Evolutionary conservation across 768 basidiomycete species (phyloP).

Genomic region (Boletus insuetus): DNA sequence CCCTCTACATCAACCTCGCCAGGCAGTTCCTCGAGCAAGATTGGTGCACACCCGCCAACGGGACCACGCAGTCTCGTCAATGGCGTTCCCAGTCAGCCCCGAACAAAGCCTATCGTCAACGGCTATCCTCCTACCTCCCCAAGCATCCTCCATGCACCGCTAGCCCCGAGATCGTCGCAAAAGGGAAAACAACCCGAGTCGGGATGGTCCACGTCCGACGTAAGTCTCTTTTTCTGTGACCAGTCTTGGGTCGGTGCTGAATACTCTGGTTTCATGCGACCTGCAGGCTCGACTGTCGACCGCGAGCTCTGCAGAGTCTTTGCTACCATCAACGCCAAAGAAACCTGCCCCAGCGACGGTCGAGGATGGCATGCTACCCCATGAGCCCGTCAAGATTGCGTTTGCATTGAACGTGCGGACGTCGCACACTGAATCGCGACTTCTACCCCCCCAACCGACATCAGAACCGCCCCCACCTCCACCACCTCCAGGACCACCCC

Average conservation of each 20-base stretch:
- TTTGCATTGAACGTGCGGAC: constrained; percentile 32
- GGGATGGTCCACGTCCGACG: constrained; percentile 35
- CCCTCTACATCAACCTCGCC: constrained; percentile 35
- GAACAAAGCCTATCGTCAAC: constrained; percentile 44
- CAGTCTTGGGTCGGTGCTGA: not conserved
- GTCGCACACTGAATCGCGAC: constrained; percentile 23
- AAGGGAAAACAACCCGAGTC: constrained; percentile 44
- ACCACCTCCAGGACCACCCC: constrained; percentile 31
- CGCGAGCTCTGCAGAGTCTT: constrained; percentile 13
- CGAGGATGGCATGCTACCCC: constrained; percentile 31
- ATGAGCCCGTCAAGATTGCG: constrained; percentile 33
- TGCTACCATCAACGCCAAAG: constrained; percentile 11
- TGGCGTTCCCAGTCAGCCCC: constrained; percentile 30
- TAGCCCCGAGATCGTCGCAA: constrained; percentile 33
- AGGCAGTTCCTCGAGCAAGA: constrained; percentile 35
- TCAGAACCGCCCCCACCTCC: constrained; percentile 38
- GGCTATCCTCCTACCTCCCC: constrained; percentile 36
- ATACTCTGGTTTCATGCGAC: constrained; percentile 6
- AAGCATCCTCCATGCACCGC: constrained; percentile 26
- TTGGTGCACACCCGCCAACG: constrained; percentile 59
- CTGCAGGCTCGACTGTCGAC: constrained; percentile 14
- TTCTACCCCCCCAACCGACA: constrained; percentile 36
- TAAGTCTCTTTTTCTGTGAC: constrained; percentile 17
- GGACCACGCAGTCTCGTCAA: constrained; percentile 61
- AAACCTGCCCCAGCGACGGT: constrained; percentile 21